Conservation (phyloP, 768 basidiomycete genomes). For the Paxillus ammoniavirescens region DNA sequence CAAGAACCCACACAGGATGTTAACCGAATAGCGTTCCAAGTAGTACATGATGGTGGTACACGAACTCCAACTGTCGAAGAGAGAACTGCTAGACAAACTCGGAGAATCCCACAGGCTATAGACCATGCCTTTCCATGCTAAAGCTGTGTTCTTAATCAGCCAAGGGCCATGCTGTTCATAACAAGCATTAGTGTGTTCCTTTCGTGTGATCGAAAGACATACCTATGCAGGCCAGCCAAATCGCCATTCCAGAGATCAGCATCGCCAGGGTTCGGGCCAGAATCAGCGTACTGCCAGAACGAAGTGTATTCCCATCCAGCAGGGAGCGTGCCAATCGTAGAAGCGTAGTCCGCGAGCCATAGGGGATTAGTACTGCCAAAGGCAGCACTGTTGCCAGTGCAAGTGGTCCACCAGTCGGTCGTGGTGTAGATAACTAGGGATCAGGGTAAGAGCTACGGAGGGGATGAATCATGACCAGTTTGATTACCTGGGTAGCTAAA, state of each 20-base stretch:
- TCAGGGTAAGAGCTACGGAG: too few relatives aligned
- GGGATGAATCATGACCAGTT: neutral
- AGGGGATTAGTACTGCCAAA: conserved; percentile 55
- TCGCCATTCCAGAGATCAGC: conserved; percentile 58
- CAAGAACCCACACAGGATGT: too few relatives aligned
- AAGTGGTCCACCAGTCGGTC: conserved; percentile 66
- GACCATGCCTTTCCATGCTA: too few relatives aligned
- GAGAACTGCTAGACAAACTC: too few relatives aligned
- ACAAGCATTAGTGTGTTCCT: neutral
- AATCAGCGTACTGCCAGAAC: conserved; percentile 62
- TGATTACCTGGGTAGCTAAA: conserved; percentile 40
- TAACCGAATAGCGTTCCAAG: too few relatives aligned
- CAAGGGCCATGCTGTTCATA: conserved; percentile 20
- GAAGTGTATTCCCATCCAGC: conserved; percentile 57
- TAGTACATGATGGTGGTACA: too few relatives aligned
- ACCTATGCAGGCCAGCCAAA: conserved; percentile 40
- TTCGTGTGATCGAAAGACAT: neutral
- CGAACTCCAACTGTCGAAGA: too few relatives aligned
- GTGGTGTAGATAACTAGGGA: conserved; percentile 57
- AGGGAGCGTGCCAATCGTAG: conserved; percentile 51
- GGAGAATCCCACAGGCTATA: too few relatives aligned
- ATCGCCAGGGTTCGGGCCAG: conserved; percentile 56
- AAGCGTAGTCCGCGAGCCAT: conserved; percentile 58
- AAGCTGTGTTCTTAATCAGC: neutral
- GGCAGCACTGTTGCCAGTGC: conserved; percentile 55